Evolutionary conservation across 208 protist species (phyloP).

Genomic region (Trypanosoma platydactyli): DNA sequence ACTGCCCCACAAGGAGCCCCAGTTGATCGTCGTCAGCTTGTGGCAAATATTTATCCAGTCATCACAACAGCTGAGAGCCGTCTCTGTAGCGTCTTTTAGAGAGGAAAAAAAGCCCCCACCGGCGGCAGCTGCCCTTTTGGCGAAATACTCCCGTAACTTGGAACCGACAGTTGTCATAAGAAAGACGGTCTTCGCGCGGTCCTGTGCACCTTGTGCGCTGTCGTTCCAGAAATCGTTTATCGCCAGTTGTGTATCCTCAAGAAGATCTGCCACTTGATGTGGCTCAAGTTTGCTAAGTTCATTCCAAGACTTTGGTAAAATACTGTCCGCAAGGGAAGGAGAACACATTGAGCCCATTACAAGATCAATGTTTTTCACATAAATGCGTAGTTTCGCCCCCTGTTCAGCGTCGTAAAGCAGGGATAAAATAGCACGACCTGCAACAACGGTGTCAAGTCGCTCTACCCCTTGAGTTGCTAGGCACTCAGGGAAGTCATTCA

Average conservation of each 20-base stretch:
- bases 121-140: slow-evolving; percentile 24
- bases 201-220: slow-evolving; percentile 78
- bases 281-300: slow-evolving; percentile 46
- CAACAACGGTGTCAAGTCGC: slow-evolving; percentile 74
- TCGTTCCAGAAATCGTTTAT: slow-evolving; percentile 88
- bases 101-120: slow-evolving; percentile 59
- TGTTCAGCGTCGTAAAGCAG: slow-evolving; percentile 37
- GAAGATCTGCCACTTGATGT: slow-evolving; percentile 56
- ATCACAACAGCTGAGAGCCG: slow-evolving; percentile 64
- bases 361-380: slow-evolving; percentile 52
- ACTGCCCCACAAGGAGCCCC: slow-evolving; percentile 54
- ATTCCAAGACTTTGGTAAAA: slow-evolving; percentile 62
- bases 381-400: slow-evolving; percentile 45
- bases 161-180: slow-evolving; percentile 79
- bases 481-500: slow-evolving; percentile 72
- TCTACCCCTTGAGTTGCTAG: slow-evolving; percentile 36
- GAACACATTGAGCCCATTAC: slow-evolving; percentile 82
- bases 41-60: slow-evolving; percentile 77
- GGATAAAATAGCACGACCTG: slow-evolving; percentile 77
- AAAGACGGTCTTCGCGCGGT: slow-evolving; percentile 62
- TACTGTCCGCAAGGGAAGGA: slow-evolving; percentile 47
- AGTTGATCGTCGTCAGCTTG: slow-evolving; percentile 85
- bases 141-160: slow-evolving; percentile 73
- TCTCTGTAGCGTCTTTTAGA: slow-evolving; percentile 53
- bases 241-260: slow-evolving; percentile 75